Evolutionary conservation across 805 yeast species (phyloP).

Genomic region (Candida rishiriensis): DNA sequence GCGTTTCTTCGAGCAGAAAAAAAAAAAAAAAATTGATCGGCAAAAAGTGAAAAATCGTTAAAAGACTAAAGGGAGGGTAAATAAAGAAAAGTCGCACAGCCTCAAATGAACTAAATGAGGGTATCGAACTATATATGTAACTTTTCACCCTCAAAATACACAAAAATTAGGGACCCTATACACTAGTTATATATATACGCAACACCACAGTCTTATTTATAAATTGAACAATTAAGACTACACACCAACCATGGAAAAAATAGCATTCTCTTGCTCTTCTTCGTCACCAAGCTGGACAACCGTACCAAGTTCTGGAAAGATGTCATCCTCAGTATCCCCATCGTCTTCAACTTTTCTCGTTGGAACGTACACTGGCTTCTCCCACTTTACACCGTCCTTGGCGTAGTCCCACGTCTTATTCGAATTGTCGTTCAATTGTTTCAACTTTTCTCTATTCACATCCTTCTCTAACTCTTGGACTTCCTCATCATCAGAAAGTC

Average conservation of each 20-base stretch:
- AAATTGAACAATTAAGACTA: constrained; percentile 1
- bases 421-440: constrained; percentile 26
- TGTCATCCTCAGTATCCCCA: background rate
- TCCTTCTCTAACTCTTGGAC: constrained; percentile 31
- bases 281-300: constrained; percentile 30
- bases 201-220: background rate
- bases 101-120: background rate
- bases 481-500: constrained; percentile 32
- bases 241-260: constrained; percentile 27
- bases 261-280: constrained; percentile 26
- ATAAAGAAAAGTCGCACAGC: background rate
- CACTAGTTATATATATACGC: background rate
- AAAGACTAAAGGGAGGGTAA: background rate
- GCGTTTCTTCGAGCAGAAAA: background rate
- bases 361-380: constrained; percentile 31
- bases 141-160: background rate
- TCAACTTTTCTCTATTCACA: constrained; percentile 32
- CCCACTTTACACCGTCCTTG: constrained; percentile 51
- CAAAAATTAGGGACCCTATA: no score
- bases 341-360: background rate
- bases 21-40: constrained; percentile 7
- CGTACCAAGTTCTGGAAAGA: constrained; percentile 10
- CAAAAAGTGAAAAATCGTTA: no score
- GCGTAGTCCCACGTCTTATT: constrained; percentile 56
- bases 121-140: background rate